Evolutionary conservation across 768 basidiomycete genomes (phyloP), one percentile per base, ranked within the genome.

Genomic region (Dioszegia aurantiaca): DNA sequence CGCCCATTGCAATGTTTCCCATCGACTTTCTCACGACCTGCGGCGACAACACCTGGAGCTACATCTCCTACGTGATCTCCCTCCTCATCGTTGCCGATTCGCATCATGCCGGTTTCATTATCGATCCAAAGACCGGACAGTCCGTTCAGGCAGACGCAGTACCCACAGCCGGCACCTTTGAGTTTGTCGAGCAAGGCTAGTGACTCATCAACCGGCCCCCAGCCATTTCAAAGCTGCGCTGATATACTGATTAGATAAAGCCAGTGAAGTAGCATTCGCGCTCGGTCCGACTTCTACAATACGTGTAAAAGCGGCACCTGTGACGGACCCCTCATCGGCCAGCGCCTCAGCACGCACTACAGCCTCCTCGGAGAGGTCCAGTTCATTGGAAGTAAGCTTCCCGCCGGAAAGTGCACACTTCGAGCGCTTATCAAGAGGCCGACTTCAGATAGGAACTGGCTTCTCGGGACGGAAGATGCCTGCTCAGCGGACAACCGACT

Each of bases 31-130:
- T 54, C 14, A 4, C 17, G n/a, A 40, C 36, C 10, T 54, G 52
- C 37, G 52, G 52, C 37, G 52, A 54, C 39, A 54, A 54, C 19
- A 54, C 52, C 19, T 54, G 52, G 52, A n/a, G 39, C 39, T 54
- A 54, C 37, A 28, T 54, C 19, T 10, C 33, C 4, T 41, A 23
- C 37, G 33, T 54, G 6, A 23, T 54, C 36, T 39, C 36, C 26
- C 26, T 54, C 5, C 36, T 54, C 21, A 23, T 40, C 4, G 23
- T 31, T 4, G 52, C 39, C 27, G 52, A 54, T 30, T 12, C 52
- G 6, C 52, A 19, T 12, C 52, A 54, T 42, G 36, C 33, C 8
- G 52, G 52, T 16, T 26, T 4, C 14, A 41, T 54, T 12, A 19
- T 54, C 19, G 52, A 54, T 23, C 5, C 17, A 4, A 12, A 27